Conservation (phyloP, 2,329 filamentous ascomycete species). For the Falciphora oryzae region DNA sequence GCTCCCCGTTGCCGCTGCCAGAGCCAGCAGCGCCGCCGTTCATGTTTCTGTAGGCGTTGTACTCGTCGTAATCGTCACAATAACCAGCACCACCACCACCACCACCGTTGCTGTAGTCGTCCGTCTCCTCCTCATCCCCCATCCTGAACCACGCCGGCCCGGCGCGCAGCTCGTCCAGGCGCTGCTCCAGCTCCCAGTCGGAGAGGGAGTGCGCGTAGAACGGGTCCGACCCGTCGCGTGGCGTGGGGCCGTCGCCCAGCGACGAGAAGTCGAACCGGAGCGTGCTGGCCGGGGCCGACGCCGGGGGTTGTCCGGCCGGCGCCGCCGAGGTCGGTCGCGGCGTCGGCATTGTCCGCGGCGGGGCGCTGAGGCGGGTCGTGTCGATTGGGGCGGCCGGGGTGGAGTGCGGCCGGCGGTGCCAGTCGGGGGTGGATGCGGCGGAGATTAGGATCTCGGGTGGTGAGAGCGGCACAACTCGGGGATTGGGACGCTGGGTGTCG, state of each 20-base stretch:
- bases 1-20: background rate
- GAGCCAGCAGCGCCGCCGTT: background rate
- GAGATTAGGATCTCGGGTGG: background rate
- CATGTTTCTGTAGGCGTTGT: too few relatives aligned
- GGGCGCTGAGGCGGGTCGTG: background rate
- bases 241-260: constrained; percentile 1
- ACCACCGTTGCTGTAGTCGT: background rate
- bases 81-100: background rate
- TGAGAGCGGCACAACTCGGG: background rate
- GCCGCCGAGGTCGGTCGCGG: background rate
- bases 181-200: constrained; percentile 8
- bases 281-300: constrained; percentile 1
- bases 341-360: background rate
- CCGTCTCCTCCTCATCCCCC: background rate
- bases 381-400: background rate
- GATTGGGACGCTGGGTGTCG: background rate
- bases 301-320: background rate
- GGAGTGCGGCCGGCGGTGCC: background rate
- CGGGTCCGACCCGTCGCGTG: constrained; percentile 8
- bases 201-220: constrained; percentile 8
- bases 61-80: background rate
- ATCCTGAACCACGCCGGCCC: background rate
- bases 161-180: background rate
- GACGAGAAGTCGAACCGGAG: constrained; percentile 4
- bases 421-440: background rate